A percentile compares a stretch with the other conserved stretches of the same genome.
phyloP scores from a whole-genome alignment of 257 asterid species.

The Solanum medicagineum region DNA sequence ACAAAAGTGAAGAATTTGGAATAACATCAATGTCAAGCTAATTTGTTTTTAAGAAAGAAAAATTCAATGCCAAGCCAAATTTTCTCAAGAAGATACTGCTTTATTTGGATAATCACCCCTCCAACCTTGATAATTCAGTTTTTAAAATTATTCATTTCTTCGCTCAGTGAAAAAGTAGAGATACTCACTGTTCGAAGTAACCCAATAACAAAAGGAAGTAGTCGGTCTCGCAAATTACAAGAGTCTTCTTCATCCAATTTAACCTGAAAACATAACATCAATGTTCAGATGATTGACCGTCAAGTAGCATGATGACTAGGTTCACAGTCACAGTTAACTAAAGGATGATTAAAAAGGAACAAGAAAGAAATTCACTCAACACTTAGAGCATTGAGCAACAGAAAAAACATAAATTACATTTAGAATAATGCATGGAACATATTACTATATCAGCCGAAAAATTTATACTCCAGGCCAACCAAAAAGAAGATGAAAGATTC shows the following conservation, averaged over 20 bases:
- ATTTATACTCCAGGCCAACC: neutral
- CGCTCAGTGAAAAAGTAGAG: neutral
- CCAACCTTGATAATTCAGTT: neutral
- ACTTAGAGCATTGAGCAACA: neutral
- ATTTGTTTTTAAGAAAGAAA: neutral
- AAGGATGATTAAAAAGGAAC: neutral
- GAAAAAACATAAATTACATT: neutral
- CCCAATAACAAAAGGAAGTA: slow-evolving; percentile 90
- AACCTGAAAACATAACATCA: slow-evolving; percentile 38
- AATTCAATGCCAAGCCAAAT: neutral
- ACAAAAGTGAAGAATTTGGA: neutral
- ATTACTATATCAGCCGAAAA: neutral
- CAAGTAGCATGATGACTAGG: neutral
- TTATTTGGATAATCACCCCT: neutral
- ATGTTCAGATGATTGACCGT: neutral
- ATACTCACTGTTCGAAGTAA: slow-evolving; percentile 88
- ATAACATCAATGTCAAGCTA: neutral
- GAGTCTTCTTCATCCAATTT: slow-evolving; percentile 65
- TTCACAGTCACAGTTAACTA: neutral
- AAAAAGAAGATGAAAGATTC: neutral
- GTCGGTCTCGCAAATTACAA: slow-evolving; percentile 66
- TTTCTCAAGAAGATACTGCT: neutral
- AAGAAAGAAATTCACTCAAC: neutral
- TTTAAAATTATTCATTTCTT: neutral
- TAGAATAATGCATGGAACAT: neutral